Conservation (phyloP, 345 rosid species). For the Eucalyptus leucophloia region DNA sequence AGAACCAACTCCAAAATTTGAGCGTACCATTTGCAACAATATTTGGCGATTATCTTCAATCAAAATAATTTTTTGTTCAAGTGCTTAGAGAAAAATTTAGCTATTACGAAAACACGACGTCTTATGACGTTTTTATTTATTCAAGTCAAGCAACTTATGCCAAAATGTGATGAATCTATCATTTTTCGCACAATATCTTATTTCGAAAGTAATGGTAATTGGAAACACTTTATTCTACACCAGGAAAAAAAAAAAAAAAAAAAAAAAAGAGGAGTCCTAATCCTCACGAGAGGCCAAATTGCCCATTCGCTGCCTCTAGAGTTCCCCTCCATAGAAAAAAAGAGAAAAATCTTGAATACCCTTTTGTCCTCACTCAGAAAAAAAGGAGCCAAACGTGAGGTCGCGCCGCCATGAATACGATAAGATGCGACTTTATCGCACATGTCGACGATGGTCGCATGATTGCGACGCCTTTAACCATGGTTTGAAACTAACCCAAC, state of each 20-base stretch:
- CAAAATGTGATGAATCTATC: background rate
- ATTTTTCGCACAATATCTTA: background rate
- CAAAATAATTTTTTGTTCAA: background rate
- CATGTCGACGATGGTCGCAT: background rate
- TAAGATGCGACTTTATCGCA: background rate
- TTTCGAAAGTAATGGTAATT: background rate
- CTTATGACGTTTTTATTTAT: background rate
- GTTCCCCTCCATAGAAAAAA: background rate
- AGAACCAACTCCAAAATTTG: background rate
- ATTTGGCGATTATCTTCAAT: rapidly evolving
- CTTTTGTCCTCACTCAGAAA: background rate
- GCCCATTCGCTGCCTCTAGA: background rate
- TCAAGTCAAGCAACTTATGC: background rate
- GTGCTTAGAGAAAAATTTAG: background rate
- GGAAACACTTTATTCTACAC: background rate
- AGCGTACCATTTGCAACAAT: background rate
- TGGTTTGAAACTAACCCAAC: background rate
- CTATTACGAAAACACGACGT: rapidly evolving
- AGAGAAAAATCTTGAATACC: background rate
- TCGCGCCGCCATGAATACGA: background rate
- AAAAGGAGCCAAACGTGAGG: background rate
- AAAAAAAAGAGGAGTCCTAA: background rate
- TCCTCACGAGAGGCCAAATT: background rate
- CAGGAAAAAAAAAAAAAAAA: background rate
- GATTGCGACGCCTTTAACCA: background rate